phyloP scores from a whole-genome alignment of 306 rosid species.

The Fagus crenata region DNA sequence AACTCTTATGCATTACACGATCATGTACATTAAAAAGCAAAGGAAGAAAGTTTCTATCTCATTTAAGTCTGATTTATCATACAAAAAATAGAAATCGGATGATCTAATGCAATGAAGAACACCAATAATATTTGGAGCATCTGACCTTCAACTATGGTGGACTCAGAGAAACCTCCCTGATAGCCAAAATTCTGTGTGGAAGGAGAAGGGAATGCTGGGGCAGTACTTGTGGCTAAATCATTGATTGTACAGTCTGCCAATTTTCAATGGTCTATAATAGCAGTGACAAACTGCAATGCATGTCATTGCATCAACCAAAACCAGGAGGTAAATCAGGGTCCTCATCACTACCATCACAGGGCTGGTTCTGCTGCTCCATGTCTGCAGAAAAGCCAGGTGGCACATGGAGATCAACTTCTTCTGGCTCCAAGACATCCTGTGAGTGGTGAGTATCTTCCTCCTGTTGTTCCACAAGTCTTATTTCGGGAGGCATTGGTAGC shows the following conservation, averaged over 20 bases:
- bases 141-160: conserved; percentile 22
- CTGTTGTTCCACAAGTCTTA: conserved; percentile 36
- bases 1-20: background rate
- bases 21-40: background rate
- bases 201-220: conserved; percentile 1
- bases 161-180: background rate
- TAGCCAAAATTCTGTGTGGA: background rate
- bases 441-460: conserved; percentile 30
- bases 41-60: background rate
- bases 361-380: conserved; percentile 37
- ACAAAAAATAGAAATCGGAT: background rate
- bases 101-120: conserved; percentile 16
- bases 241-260: background rate
- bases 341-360: conserved; percentile 56
- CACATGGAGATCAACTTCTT: conserved; percentile 25
- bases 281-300: conserved; percentile 24
- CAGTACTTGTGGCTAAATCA: background rate
- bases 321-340: conserved; percentile 98
- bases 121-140: conserved; percentile 19
- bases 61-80: background rate
- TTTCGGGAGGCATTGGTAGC: conserved; percentile 25
- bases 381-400: conserved; percentile 54
- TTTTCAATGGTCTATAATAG: conserved; percentile 10
- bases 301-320: conserved; percentile 62
- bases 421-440: conserved; percentile 36